These are phyloP conservation scores for Leccinum incarnatum DNA, from an alignment of 768 basidiomycete genomes.

Conservation along the genomic window DNA sequence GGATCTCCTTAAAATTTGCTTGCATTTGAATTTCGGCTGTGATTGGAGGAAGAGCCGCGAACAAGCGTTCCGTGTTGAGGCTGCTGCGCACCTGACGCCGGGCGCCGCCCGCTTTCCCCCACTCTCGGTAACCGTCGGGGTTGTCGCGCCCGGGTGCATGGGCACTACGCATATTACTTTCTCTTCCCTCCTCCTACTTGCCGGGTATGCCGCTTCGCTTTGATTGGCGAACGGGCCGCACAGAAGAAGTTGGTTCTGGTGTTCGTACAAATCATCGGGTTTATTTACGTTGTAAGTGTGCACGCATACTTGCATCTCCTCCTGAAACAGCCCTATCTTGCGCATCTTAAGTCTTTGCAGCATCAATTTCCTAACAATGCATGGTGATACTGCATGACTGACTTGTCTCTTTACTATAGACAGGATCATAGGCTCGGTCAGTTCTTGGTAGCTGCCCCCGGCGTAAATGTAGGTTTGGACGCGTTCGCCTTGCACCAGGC, in stretches of 20 bases:
- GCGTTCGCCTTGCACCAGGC: neutral
- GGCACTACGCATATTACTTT: no score
- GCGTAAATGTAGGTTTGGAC: slow-evolving; percentile 8
- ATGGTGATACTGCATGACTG: slow-evolving; percentile 4
- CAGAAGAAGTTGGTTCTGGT: slow-evolving; percentile 4
- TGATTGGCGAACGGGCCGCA: no score
- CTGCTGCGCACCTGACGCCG: no score
- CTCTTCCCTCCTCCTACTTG: no score
- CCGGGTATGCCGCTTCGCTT: no score
- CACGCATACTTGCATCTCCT: neutral
- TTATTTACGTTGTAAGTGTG: slow-evolving; percentile 14
- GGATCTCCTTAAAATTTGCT: no score
- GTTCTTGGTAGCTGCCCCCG: slow-evolving; percentile 7
- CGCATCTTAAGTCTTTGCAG: slow-evolving; percentile 1
- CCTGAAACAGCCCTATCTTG: neutral
- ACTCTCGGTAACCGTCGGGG: no score
- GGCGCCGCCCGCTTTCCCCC: no score
- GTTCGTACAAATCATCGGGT: slow-evolving; percentile 9
- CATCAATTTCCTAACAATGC: slow-evolving; percentile 3
- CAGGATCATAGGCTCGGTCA: neutral
- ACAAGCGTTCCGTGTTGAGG: no score
- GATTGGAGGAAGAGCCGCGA: no score
- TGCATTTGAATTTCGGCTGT: no score
- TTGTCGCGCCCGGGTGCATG: no score
- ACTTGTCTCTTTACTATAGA: neutral